phyloP scores from a whole-genome alignment of 2,329 filamentous ascomycete genomes.

The Talaromyces sp. region DNA sequence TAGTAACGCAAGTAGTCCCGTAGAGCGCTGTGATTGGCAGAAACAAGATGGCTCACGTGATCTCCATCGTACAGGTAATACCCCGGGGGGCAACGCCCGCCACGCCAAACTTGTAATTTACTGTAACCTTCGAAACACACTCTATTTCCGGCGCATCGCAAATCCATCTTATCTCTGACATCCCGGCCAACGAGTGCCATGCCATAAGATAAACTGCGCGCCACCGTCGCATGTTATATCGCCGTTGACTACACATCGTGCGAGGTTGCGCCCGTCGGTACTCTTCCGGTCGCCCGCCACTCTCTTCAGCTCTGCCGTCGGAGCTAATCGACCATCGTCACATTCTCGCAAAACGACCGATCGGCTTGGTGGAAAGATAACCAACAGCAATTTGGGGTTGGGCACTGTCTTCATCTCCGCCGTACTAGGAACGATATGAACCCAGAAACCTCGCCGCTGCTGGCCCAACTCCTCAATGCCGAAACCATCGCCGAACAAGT shows the following conservation, averaged over 20 bases:
- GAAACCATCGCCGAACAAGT: conserved; percentile 38
- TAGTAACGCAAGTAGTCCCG: not conserved
- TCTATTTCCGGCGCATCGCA: not conserved
- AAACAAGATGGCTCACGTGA: not conserved
- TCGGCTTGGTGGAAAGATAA: not conserved
- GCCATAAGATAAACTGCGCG: not conserved
- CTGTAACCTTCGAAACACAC: not conserved
- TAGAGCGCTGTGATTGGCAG: not conserved
- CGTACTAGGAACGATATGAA: conserved; percentile 45
- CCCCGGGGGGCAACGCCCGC: not conserved
- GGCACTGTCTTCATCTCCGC: not conserved
- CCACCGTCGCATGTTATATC: not conserved
- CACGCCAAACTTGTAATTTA: not conserved
- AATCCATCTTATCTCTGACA: not conserved
- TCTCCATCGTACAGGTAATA: not conserved
- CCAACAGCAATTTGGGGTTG: not conserved
- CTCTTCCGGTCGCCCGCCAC: not conserved
- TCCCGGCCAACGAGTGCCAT: not conserved
- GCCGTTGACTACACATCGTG: not conserved
- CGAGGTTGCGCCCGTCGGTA: not conserved
- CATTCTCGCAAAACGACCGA: not conserved
- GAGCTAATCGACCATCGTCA: not conserved
- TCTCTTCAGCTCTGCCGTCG: not conserved
- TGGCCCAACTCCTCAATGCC: conserved; percentile 55
- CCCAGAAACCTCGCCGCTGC: conserved; percentile 49